A percentile compares a stretch with the other conserved stretches of the same genome.
phyloP scores from a whole-genome alignment of 192 early-diverging fungal genomes.

The Polychytrium aggregatum region DNA sequence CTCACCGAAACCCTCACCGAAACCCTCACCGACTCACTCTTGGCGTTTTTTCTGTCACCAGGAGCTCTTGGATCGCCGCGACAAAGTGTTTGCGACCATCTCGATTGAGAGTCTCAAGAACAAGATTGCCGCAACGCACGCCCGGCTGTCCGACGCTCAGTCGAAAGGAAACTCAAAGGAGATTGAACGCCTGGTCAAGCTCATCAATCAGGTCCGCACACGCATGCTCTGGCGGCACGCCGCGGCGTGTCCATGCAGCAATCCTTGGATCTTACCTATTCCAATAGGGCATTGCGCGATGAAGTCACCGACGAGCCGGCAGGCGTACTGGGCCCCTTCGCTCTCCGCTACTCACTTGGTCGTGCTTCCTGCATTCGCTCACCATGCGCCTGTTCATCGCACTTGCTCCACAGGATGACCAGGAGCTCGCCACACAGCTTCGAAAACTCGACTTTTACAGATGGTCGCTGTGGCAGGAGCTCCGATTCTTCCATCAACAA shows the following conservation, averaged over 20 bases:
- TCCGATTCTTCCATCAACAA: slow-evolving; percentile 47
- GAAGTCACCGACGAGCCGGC: neutral
- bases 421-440: slow-evolving; percentile 34
- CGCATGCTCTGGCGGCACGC: no score
- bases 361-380: neutral
- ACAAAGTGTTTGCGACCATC: no score
- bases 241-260: no score
- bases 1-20: no score
- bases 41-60: no score
- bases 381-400: neutral
- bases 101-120: no score
- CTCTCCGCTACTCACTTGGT: no score
- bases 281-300: neutral
- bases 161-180: slow-evolving; percentile 23
- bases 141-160: no score
- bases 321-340: neutral
- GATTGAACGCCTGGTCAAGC: slow-evolving; percentile 14
- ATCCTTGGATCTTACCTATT: neutral
- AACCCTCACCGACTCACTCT: no score
- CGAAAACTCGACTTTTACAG: slow-evolving; percentile 35
- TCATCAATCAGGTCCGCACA: slow-evolving; percentile 28
- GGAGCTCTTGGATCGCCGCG: no score
- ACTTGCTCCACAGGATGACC: slow-evolving; percentile 26
- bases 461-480: slow-evolving; percentile 44
- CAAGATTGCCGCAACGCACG: no score